Conservation (phyloP, 1,284 basidiomycete genomes). For the Malassezia brasiliensis region DNA sequence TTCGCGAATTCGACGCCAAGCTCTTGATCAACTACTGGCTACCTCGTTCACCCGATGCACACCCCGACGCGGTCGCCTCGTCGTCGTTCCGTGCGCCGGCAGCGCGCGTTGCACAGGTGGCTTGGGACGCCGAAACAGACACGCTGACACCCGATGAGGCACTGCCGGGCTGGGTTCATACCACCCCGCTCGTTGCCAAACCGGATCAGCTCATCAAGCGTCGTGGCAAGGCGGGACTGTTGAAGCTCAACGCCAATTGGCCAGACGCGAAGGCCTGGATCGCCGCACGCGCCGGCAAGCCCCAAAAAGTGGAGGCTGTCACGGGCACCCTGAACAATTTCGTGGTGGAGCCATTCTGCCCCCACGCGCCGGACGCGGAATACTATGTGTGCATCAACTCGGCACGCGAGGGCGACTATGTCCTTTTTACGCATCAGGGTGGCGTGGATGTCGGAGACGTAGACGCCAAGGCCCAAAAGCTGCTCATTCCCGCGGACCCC, state of each 20-base stretch:
- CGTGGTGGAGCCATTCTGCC: conserved; percentile 95
- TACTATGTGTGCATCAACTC: conserved; percentile 99
- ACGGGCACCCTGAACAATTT: conserved; percentile 93
- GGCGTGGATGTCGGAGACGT: conserved; percentile 99
- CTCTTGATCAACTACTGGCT: conserved; percentile 48
- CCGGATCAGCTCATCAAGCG: conserved; percentile 96
- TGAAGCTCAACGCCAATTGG: conserved; percentile 85
- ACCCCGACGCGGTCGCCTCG: conserved; percentile 33
- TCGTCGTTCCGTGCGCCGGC: conserved; percentile 40
- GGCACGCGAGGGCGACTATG: conserved; percentile 82
- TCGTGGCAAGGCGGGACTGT: conserved; percentile 91
- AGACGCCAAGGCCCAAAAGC: conserved; percentile 85
- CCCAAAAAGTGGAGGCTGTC: conserved; percentile 83
- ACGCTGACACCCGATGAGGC: conserved; percentile 67
- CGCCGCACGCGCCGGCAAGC: conserved; percentile 77
- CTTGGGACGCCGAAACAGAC: conserved; percentile 74
- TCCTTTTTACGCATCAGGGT: conserved; percentile 97
- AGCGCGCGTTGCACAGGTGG: conserved; percentile 51
- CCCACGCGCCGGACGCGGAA: conserved; percentile 84
- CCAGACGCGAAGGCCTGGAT: conserved; percentile 66
- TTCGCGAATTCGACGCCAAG: conserved; percentile 47
- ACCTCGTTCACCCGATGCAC: conserved; percentile 39
- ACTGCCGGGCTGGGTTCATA: conserved; percentile 67
- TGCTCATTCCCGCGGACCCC: conserved; percentile 75
- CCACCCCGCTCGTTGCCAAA: conserved; percentile 47